Evolutionary conservation across 768 basidiomycete species (phyloP), one percentile per base, ranked within the genome.

Genomic region (Hirschioporus abietinus): DNA sequence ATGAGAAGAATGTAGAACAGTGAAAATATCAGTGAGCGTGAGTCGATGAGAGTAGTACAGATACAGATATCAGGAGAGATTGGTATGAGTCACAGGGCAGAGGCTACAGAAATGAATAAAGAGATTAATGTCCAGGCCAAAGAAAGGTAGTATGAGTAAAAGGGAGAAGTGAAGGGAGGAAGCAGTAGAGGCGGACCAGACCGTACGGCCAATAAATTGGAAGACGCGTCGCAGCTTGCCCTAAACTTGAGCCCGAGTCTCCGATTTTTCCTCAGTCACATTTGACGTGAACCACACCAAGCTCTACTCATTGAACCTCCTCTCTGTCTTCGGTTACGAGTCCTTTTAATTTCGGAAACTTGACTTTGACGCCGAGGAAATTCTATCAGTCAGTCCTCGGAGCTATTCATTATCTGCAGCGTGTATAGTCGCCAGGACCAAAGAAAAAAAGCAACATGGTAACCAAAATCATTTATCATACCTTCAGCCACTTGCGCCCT

Each of bases 401-500:
- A 52, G 12, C n/a, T n/a, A 15, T 20, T 52, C 12, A 20, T 20
- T 52, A 52, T 52, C 15, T 20, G 20, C 20, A 52, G 42, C 42
- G 42, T 52, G 42, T 20, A 52, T 15, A 52, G 12, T 2, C 4
- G 20, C 12, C 3, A 6, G 15, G 42, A 5, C 15, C 12, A 15
- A 52, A 12, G 12, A 10, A 52, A 20, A 10, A 52, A 52, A 12
- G n/a, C n/a, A n/a, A n/a, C n/a, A n/a, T n/a, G n/a, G n/a, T n/a
- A 20, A 20, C 6, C 12, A 20, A 5, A 6, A 52, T 52, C 42
- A 84, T 34, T 30, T 8, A 30, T 81, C 75, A 84, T 30, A 81
- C 71, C 68, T 78, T 82, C 66, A 82, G 73, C 86, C 87, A 88
- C 34, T 78, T 78, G 60, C 75, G 76, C 24, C 82, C 82, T 30